These are phyloP conservation scores for Vanrija sp. DNA, from an alignment of 1,284 basidiomycete species.

Conservation along the genomic window DNA sequence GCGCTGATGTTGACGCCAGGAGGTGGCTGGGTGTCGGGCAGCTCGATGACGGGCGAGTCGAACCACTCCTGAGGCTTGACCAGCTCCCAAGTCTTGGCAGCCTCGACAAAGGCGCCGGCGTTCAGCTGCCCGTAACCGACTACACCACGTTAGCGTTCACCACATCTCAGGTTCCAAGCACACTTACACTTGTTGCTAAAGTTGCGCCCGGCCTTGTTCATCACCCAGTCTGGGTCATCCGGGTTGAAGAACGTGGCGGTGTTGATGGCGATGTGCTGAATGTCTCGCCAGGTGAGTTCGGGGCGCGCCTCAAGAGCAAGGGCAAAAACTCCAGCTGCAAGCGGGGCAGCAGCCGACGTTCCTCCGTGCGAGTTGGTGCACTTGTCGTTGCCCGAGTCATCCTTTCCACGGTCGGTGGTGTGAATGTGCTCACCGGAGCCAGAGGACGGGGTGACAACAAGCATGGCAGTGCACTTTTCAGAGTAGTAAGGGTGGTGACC, in stretches of 20 bases:
- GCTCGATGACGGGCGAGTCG: conserved; percentile 65
- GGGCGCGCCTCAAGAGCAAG: conserved; percentile 79
- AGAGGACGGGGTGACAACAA: conserved; percentile 93
- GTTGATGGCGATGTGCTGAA: conserved; percentile 84
- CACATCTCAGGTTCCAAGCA: neutral
- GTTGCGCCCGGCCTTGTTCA: conserved; percentile 67
- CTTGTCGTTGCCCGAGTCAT: conserved; percentile 51
- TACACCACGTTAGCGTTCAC: conserved; percentile 7
- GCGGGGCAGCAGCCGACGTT: conserved; percentile 95
- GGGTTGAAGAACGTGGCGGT: conserved; percentile 77
- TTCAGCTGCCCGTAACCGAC: conserved; percentile 88
- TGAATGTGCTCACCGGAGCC: conserved; percentile 91
- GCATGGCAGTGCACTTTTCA: conserved; percentile 92
- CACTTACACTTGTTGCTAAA: conserved; percentile 84
- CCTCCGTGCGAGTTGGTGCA: conserved; percentile 88
- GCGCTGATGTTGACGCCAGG: neutral
- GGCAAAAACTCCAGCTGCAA: conserved; percentile 86
- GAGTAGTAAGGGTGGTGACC: conserved; percentile 96
- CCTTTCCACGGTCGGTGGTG: conserved; percentile 85
- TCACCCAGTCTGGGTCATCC: conserved; percentile 93
- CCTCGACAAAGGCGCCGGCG: conserved; percentile 75
- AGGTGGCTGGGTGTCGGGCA: conserved; percentile 44
- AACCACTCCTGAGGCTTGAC: conserved; percentile 96
- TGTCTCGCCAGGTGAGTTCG: conserved; percentile 93
- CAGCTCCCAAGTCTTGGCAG: conserved; percentile 74